phyloP scores from a whole-genome alignment of 2,329 filamentous ascomycete genomes.

The Sarocladium strictum region DNA sequence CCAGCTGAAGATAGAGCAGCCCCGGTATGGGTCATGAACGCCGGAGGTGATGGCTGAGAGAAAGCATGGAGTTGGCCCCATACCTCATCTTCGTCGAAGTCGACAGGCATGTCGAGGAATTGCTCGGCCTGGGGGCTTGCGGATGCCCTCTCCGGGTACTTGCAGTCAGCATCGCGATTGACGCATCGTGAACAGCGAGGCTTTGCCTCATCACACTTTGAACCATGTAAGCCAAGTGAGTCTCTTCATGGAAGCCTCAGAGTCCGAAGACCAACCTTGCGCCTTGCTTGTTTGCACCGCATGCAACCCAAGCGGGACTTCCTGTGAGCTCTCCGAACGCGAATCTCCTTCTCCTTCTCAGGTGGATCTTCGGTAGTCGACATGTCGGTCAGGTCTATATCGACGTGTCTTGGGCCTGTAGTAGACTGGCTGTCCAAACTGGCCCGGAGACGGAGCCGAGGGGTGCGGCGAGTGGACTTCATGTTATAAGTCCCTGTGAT shows the following conservation, averaged over 20 bases:
- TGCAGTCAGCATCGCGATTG: neutral
- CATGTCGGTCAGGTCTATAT: neutral
- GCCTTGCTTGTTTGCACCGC: neutral
- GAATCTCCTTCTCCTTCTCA: neutral
- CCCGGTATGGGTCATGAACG: neutral
- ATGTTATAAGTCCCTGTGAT: neutral
- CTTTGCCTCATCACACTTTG: conserved; percentile 5
- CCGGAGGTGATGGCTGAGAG: neutral
- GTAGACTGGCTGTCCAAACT: neutral
- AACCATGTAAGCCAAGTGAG: neutral
- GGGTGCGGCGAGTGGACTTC: neutral
- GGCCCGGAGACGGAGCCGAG: neutral
- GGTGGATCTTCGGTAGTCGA: neutral
- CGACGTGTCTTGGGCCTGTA: neutral
- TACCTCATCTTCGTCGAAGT: neutral
- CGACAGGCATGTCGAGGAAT: neutral
- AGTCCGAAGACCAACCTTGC: neutral
- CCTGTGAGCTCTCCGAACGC: conserved; percentile 2
- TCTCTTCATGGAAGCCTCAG: neutral
- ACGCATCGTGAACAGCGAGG: neutral
- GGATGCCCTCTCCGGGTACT: neutral
- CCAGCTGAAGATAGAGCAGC: neutral
- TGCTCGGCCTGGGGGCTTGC: neutral
- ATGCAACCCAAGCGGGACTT: neutral
- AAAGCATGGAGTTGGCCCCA: neutral